These are phyloP conservation scores for Eutrema yunnanense DNA, from an alignment of 345 rosid species.

Conservation along the genomic window DNA sequence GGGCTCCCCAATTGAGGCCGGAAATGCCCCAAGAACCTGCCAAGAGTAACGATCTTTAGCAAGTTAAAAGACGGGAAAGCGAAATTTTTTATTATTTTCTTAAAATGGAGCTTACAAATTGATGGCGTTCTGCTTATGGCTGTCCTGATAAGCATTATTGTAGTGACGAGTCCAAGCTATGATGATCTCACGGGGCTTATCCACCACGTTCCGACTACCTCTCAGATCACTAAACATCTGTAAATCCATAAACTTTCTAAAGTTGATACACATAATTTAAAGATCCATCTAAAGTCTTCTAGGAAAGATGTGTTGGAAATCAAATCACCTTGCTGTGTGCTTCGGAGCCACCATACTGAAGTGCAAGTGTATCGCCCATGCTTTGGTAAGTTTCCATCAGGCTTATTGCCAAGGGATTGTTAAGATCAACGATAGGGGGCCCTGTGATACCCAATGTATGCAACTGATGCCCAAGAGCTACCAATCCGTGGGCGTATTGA, in stretches of 20 bases:
- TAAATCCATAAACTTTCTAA: neutral
- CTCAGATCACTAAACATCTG: constrained; percentile 29
- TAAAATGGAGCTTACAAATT: constrained; percentile 21
- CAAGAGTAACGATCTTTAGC: neutral
- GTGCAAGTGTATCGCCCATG: constrained; percentile 85
- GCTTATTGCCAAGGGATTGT: constrained; percentile 57
- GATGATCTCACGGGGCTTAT: constrained; percentile 12
- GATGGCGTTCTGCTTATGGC: constrained; percentile 29
- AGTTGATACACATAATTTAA: constrained; percentile 1
- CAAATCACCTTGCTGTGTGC: constrained; percentile 81
- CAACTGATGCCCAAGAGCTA: constrained; percentile 70
- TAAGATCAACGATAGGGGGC: constrained; percentile 48
- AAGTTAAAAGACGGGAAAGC: neutral
- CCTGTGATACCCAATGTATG: constrained; percentile 50
- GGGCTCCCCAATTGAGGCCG: constrained; percentile 22
- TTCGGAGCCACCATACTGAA: constrained; percentile 93
- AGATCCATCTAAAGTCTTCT: neutral
- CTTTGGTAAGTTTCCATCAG: constrained; percentile 67
- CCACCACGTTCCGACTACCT: constrained; percentile 27
- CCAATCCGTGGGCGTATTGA: constrained; percentile 75
- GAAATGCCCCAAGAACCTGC: constrained; percentile 33
- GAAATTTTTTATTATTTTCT: too few species aligned
- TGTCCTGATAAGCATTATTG: constrained; percentile 22
- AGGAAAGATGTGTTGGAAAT: neutral
- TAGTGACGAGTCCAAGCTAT: constrained; percentile 27